Percentiles rank a stretch among this genome's conserved stretches.
Evolutionary conservation across 306 rosid genomes (phyloP).

Genomic region (Calophaca sinica): DNA sequence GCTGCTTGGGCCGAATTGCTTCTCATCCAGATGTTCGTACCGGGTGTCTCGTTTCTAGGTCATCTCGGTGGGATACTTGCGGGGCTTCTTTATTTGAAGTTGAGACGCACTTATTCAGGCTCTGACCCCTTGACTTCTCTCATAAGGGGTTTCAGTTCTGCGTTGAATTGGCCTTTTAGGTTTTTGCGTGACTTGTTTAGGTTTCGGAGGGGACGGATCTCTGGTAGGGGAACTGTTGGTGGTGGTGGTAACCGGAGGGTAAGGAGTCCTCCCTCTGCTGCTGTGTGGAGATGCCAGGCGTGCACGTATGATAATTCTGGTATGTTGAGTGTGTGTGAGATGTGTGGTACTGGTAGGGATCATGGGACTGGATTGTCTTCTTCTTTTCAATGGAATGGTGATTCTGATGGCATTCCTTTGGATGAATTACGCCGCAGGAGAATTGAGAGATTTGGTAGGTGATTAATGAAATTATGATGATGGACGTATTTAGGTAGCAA

Average conservation of each 20-base stretch:
- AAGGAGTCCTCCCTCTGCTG: constrained; percentile 37
- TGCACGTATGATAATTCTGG: constrained; percentile 78
- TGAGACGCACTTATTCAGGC: constrained; percentile 62
- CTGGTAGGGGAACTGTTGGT: constrained; percentile 73
- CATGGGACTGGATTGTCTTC: constrained; percentile 40
- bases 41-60: constrained; percentile 84
- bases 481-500: not conserved
- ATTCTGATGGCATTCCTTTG: constrained; percentile 47
- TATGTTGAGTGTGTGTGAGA: constrained; percentile 65
- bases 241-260: constrained; percentile 38
- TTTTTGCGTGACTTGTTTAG: constrained; percentile 43
- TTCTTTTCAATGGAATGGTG: constrained; percentile 10
- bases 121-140: constrained; percentile 55
- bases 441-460: constrained; percentile 70
- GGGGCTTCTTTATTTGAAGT: constrained; percentile 66
- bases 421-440: constrained; percentile 76
- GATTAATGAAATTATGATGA: constrained; percentile 12
- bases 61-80: constrained; percentile 93
- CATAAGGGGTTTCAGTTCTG: constrained; percentile 53
- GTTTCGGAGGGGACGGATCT: constrained; percentile 49
- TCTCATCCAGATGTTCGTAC: constrained; percentile 76
- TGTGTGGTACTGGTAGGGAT: constrained; percentile 69
- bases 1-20: constrained; percentile 90
- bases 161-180: constrained; percentile 64
- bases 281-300: constrained; percentile 73